These are phyloP conservation scores for Melampsora americana DNA, from an alignment of 1,284 basidiomycete genomes.

Conservation along the genomic window DNA sequence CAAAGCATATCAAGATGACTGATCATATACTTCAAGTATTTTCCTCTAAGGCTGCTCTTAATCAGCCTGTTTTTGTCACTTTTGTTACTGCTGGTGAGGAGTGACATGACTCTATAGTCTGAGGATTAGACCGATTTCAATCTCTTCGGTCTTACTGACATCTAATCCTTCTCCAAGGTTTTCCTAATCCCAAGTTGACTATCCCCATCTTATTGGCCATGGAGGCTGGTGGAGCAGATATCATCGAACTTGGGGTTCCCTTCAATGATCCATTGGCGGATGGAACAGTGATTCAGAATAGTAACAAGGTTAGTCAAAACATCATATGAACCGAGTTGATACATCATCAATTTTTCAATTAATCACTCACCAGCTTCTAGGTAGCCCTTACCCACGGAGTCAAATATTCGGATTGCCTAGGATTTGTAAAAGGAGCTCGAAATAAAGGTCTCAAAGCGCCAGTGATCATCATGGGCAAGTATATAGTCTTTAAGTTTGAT, in stretches of 20 bases:
- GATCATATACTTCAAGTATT: too few relatives aligned
- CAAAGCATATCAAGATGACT: too few relatives aligned
- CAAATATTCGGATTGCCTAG: constrained; percentile 71
- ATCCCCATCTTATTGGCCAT: constrained; percentile 83
- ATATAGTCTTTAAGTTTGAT: too few relatives aligned
- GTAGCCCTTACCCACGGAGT: constrained; percentile 74
- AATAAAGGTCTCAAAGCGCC: constrained; percentile 76
- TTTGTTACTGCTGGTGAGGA: constrained; percentile 77
- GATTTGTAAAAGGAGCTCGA: constrained; percentile 74
- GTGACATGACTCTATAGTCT: not conserved
- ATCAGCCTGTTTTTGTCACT: constrained; percentile 57
- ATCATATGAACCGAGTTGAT: constrained; percentile 1
- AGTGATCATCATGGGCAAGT: constrained; percentile 92
- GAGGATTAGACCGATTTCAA: not conserved
- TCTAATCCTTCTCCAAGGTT: too few relatives aligned
- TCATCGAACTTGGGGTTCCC: constrained; percentile 89
- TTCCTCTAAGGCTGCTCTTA: constrained; percentile 26
- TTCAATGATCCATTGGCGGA: constrained; percentile 97
- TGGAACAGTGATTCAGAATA: constrained; percentile 82
- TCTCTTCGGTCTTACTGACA: too few relatives aligned
- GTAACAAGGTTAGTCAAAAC: constrained; percentile 69
- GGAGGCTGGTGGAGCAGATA: constrained; percentile 85
- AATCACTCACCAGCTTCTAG: constrained; percentile 57
- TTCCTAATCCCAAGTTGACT: constrained; percentile 72
- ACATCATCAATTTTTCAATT: not conserved